Conservation (phyloP, 805 yeast genomes). For the Saturnispora dispora region DNA sequence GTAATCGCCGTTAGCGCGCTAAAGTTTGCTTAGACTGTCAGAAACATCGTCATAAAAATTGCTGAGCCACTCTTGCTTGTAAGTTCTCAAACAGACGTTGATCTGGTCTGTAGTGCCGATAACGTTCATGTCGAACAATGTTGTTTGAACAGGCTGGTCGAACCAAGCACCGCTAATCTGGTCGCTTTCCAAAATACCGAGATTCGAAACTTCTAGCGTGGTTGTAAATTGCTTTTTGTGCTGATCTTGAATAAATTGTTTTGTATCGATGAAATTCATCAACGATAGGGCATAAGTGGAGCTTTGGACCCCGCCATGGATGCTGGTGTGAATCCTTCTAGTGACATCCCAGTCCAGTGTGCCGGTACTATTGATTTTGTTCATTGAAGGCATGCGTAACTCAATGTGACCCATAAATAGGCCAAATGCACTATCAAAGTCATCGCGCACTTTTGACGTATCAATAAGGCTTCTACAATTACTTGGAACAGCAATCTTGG, state of each 20-base stretch:
- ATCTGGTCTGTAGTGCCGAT: not conserved
- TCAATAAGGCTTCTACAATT: constrained; percentile 13
- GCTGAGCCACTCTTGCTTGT: not conserved
- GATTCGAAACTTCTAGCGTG: constrained; percentile 10
- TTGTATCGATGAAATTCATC: constrained; percentile 7
- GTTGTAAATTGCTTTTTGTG: constrained; percentile 11
- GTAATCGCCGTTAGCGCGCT: not conserved
- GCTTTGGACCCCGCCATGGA: constrained; percentile 2
- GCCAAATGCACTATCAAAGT: constrained; percentile 13
- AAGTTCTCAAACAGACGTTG: not conserved
- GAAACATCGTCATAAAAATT: constrained; percentile 2
- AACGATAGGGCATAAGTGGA: constrained; percentile 8
- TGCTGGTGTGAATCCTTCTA: constrained; percentile 8
- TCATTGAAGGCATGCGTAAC: constrained; percentile 9
- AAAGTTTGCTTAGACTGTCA: constrained; percentile 7
- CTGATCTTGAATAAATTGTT: not conserved
- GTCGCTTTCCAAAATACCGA: not conserved
- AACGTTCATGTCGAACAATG: constrained; percentile 1
- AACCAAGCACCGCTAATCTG: not conserved
- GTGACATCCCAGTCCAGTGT: constrained; percentile 11
- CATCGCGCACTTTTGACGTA: not conserved
- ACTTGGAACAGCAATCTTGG: constrained; percentile 14
- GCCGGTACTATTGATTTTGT: constrained; percentile 4
- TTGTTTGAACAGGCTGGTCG: not conserved
- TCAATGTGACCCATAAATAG: constrained; percentile 13